Evolutionary conservation across 768 basidiomycete genomes (phyloP).

Genomic region (Ramaria rubella): DNA sequence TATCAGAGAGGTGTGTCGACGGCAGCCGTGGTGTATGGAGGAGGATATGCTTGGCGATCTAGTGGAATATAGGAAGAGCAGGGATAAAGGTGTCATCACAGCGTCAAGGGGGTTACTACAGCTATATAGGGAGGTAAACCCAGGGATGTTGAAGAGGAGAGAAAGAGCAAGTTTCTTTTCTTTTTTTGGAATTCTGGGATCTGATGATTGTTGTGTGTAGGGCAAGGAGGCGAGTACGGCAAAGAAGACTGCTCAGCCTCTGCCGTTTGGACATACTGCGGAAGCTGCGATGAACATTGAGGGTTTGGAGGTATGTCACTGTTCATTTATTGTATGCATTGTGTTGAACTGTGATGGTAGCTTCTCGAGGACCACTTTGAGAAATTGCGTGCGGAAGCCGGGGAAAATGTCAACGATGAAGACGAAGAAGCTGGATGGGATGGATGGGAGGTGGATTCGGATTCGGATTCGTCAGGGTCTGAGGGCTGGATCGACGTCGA

Average conservation of each 20-base stretch:
- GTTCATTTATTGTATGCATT: background rate
- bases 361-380: slow-evolving; percentile 84
- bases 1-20: slow-evolving; percentile 86
- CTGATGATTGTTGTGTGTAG: slow-evolving; percentile 30
- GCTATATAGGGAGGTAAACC: slow-evolving; percentile 94
- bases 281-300: slow-evolving; percentile 81
- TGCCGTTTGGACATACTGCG: slow-evolving; percentile 77
- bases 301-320: slow-evolving; percentile 67
- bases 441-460: slow-evolving; percentile 83
- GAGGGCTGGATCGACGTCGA: slow-evolving; percentile 77
- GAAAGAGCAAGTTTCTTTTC: slow-evolving; percentile 56
- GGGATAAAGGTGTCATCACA: slow-evolving; percentile 89
- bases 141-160: slow-evolving; percentile 79
- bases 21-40: slow-evolving; percentile 97
- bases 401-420: slow-evolving; percentile 35
- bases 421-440: slow-evolving; percentile 74
- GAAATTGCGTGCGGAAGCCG: slow-evolving; percentile 50
- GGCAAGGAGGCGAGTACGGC: slow-evolving; percentile 90
- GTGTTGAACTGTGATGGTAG: slow-evolving; percentile 33
- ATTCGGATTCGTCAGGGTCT: slow-evolving; percentile 50
- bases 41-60: slow-evolving; percentile 89
- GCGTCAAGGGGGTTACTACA: slow-evolving; percentile 82
- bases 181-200: background rate
- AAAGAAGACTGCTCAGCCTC: slow-evolving; percentile 52
- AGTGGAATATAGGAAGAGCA: slow-evolving; percentile 91